Percentiles rank a stretch among this genome's conserved stretches.
Evolutionary conservation across 176 grass and related monocot genomes (phyloP).

Genomic region (Ensete ventricosum): DNA sequence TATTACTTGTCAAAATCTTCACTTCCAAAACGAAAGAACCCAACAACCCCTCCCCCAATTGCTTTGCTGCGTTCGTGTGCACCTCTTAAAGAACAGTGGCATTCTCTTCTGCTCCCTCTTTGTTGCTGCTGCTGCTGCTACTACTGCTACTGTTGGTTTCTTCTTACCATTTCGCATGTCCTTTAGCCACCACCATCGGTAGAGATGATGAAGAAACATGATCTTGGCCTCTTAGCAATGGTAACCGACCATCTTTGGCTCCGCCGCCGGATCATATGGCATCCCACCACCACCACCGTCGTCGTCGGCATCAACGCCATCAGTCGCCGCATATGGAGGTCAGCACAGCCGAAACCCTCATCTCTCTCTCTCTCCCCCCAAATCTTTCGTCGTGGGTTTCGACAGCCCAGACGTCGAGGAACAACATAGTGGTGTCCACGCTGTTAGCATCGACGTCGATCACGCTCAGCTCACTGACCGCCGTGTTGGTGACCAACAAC

Average conservation of each 20-base stretch:
- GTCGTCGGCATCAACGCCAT: constrained; percentile 59
- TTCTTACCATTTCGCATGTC: too few species aligned
- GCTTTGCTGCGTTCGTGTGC: too few species aligned
- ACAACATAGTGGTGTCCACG: constrained; percentile 83
- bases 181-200: too few species aligned
- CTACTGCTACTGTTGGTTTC: too few species aligned
- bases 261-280: constrained; percentile 31
- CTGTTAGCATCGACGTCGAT: constrained; percentile 61
- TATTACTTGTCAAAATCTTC: too few species aligned
- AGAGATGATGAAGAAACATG: constrained; percentile 25
- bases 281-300: constrained; percentile 43
- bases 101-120: too few species aligned
- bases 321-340: constrained; percentile 76
- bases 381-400: constrained; percentile 24
- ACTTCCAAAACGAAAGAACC: too few species aligned
- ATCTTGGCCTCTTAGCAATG: constrained; percentile 12
- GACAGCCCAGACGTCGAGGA: constrained; percentile 63
- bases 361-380: background rate
- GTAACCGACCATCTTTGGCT: constrained; percentile 50
- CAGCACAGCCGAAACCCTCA: background rate
- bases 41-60: too few species aligned
- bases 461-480: constrained; percentile 58
- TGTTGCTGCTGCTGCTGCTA: too few species aligned
- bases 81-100: too few species aligned
- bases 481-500: constrained; percentile 38